These are phyloP conservation scores for Iodosphaeria phyllophila DNA, from an alignment of 2,329 filamentous ascomycete species.

Conservation along the genomic window DNA sequence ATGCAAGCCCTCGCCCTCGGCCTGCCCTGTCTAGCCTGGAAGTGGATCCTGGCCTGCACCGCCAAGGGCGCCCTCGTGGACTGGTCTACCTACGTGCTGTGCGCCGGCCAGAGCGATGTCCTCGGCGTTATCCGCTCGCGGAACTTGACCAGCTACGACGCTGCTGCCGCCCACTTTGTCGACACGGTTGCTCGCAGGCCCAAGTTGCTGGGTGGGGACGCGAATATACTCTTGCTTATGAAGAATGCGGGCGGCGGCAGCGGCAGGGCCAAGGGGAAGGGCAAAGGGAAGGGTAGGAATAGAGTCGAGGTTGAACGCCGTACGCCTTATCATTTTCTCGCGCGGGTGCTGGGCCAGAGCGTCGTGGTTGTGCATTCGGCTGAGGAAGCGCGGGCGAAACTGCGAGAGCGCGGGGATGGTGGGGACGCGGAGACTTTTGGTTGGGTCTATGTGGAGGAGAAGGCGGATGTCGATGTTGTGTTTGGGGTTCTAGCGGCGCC, in stretches of 20 bases:
- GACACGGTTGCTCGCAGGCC: slow-evolving; percentile 40
- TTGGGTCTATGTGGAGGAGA: slow-evolving; percentile 64
- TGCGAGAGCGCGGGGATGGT: slow-evolving; percentile 30
- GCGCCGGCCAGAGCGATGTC: slow-evolving; percentile 62
- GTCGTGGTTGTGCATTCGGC: slow-evolving; percentile 48
- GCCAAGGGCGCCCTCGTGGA: slow-evolving; percentile 40
- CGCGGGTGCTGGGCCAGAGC: slow-evolving; percentile 56
- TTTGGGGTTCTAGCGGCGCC: no score
- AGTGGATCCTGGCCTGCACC: slow-evolving; percentile 65
- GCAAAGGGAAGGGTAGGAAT: slow-evolving; percentile 33
- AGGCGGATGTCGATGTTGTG: slow-evolving; percentile 33
- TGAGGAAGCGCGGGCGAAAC: slow-evolving; percentile 40
- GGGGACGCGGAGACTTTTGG: slow-evolving; percentile 34
- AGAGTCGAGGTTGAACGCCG: slow-evolving; percentile 44
- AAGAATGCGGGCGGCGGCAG: no score
- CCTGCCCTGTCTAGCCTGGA: slow-evolving; percentile 65
- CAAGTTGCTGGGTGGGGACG: slow-evolving; percentile 37
- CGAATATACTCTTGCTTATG: slow-evolving; percentile 55
- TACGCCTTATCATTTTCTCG: slow-evolving; percentile 62
- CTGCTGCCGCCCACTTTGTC: slow-evolving; percentile 32
- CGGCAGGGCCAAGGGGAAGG: no score
- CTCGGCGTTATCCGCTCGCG: slow-evolving; percentile 64
- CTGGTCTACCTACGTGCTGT: slow-evolving; percentile 70
- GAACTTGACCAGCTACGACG: slow-evolving; percentile 41
- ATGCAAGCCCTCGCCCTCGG: slow-evolving; percentile 86